Evolutionary conservation across 768 basidiomycete genomes (phyloP).

Genomic region (Calvatia gigantea): DNA sequence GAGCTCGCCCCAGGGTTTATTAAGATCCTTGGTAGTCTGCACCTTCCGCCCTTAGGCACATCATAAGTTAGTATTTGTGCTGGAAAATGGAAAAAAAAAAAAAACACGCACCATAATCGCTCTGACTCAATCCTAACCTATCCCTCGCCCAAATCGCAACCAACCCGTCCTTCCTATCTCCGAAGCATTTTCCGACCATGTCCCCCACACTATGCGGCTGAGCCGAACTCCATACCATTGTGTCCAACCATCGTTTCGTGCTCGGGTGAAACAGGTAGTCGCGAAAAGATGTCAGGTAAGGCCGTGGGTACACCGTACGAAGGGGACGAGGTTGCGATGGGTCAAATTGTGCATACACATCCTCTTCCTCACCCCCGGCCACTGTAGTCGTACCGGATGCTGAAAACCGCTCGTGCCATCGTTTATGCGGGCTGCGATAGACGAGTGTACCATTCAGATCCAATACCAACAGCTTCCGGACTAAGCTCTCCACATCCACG

Average conservation of each 20-base stretch:
- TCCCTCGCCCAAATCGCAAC: slow-evolving; percentile 78
- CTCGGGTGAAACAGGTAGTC: slow-evolving; percentile 59
- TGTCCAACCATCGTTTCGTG: slow-evolving; percentile 69
- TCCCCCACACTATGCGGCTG: slow-evolving; percentile 74
- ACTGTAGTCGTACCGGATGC: neutral
- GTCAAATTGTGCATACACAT: slow-evolving; percentile 21
- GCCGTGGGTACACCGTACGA: slow-evolving; percentile 50
- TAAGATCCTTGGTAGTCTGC: slow-evolving; percentile 72
- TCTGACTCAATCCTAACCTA: slow-evolving; percentile 60
- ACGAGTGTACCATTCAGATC: slow-evolving; percentile 78
- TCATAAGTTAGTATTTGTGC: neutral
- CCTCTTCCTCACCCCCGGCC: slow-evolving; percentile 8
- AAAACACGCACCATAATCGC: slow-evolving; percentile 59
- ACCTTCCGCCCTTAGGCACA: slow-evolving; percentile 35
- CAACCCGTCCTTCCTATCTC: slow-evolving; percentile 34
- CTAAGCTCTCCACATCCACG: neutral
- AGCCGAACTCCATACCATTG: slow-evolving; percentile 89
- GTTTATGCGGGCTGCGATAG: slow-evolving; percentile 44
- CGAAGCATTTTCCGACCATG: slow-evolving; percentile 70
- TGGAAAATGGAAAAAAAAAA: slow-evolving; percentile 1
- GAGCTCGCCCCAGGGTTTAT: slow-evolving; percentile 56
- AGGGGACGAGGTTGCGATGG: slow-evolving; percentile 23
- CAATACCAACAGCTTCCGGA: slow-evolving; percentile 64
- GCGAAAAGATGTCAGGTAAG: slow-evolving; percentile 61
- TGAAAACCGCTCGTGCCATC: slow-evolving; percentile 10